Base-by-base conservation (phyloP, 164 flowering plant genomes). In the Liquidambar formosana region DNA sequence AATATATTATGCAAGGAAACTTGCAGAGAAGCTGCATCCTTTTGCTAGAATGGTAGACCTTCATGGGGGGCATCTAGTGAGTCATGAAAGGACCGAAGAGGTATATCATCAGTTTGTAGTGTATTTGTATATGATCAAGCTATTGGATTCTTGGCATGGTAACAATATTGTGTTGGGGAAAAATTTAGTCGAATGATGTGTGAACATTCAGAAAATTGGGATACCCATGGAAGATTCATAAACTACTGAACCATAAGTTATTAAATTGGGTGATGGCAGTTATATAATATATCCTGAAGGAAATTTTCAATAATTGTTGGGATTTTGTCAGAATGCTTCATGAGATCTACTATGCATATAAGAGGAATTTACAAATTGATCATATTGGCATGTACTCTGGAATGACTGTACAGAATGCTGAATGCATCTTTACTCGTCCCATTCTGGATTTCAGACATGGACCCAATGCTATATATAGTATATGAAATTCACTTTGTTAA, bases 11-110 rank as follows among this genome's bases (percentile, higher is more conserved):
- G 99, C 91, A 72, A 84, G 76, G 77, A 83, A 80, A 73, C 90
- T 94, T 53, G 97, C 96, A 33, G 80, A 84, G 78, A 92, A 80
- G 82, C 73, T 94, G 73, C 73, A 88, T 45, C 99, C 97, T 57
- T 83, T 47, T 77, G 92, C 94, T 60, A 82, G 85, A 81, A 89
- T 94, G 97, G 72, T 89, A 68, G 99, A 94, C 25, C 88, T 94
- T 75, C 90, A 84, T 67, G 99, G 99, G 28, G 99, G 89, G 28
- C 99, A 94, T 82, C 83, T 94, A 62, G 97, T 94, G 73, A 91
- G 97, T 76, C 97, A 91, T 77, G 97, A 94, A 83, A 84, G 92
- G 69, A 82, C 93, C 41, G 76, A 83, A 63, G 99, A 94, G 99
- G 98, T 92, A 84, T 25, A 13, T 4, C 46, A 19, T 15, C 38